These are phyloP conservation scores for Oryza meyeriana DNA, from an alignment of 176 grass and related monocot genomes.

Conservation along the genomic window DNA sequence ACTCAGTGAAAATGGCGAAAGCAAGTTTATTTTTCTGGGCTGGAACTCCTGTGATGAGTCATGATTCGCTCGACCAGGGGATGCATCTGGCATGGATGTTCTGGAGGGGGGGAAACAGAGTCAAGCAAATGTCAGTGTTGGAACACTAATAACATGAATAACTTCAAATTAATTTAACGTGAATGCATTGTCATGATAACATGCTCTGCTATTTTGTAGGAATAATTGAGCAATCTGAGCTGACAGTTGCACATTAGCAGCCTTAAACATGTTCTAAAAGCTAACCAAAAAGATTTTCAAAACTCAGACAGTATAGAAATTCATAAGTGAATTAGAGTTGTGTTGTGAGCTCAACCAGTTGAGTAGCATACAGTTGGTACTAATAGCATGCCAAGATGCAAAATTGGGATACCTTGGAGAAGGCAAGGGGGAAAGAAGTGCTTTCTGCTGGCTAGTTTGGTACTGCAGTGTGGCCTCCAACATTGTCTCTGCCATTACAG, in stretches of 20 bases:
- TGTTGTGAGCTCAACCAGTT: conserved; percentile 20
- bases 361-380: not conserved
- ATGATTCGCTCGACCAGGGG: conserved; percentile 39
- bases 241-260: not conserved
- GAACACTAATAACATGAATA: conserved; percentile 11
- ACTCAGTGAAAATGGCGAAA: conserved; percentile 71
- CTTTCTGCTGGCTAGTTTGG: conserved; percentile 94
- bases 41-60: conserved; percentile 74
- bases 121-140: conserved; percentile 16
- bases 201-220: not conserved
- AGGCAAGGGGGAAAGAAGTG: conserved; percentile 62
- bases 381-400: conserved; percentile 25
- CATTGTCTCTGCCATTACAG: conserved; percentile 99
- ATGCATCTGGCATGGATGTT: conserved; percentile 51
- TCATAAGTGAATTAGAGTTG: conserved; percentile 17
- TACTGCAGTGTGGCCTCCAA: conserved; percentile 98
- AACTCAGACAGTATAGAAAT: conserved; percentile 2
- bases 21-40: conserved; percentile 90
- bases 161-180: conserved; percentile 16
- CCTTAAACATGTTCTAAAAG: conserved; percentile 9
- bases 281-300: conserved; percentile 14
- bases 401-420: conserved; percentile 72
- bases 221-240: not conserved
- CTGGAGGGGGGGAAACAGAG: conserved; percentile 39
- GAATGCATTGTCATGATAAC: conserved; percentile 10